Evolutionary conservation across 352 stramenopile genomes (phyloP).

Genomic region (Globisporangium splendens): DNA sequence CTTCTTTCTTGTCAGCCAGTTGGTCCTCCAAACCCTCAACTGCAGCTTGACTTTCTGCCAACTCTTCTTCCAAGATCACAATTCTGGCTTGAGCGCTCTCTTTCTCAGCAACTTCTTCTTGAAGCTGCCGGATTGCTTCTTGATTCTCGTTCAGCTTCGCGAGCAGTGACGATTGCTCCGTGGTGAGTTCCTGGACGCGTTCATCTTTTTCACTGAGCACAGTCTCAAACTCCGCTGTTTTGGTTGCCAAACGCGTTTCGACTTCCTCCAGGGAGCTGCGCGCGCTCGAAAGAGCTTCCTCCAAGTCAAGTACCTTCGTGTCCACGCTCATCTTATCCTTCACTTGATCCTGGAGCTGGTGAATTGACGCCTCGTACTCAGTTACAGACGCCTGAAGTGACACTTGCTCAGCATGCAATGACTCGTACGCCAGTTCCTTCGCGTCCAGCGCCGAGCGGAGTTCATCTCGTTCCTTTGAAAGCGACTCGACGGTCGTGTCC

Average conservation of each 20-base stretch:
- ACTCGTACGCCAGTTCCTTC: no score
- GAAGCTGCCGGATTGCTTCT: conserved; percentile 3
- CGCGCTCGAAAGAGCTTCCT: no score
- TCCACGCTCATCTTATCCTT: no score
- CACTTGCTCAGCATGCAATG: no score
- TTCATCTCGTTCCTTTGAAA: background rate
- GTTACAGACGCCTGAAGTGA: no score
- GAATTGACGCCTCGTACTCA: no score
- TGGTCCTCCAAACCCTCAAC: conserved; percentile 12
- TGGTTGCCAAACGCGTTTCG: no score
- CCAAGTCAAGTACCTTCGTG: no score
- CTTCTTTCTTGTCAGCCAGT: conserved; percentile 6
- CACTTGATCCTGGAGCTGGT: no score
- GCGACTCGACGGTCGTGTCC: background rate
- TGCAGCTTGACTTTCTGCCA: conserved; percentile 3
- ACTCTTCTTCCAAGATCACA: conserved; percentile 1
- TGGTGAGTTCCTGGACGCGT: background rate
- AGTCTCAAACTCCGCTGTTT: no score
- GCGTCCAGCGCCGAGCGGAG: background rate
- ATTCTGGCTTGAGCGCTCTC: conserved; percentile 6
- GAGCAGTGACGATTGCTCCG: conserved; percentile 1
- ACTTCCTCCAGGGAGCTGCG: no score
- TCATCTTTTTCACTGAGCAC: conserved; percentile 4
- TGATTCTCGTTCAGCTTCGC: background rate
- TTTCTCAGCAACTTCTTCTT: conserved; percentile 11